Evolutionary conservation across 805 yeast genomes (phyloP), one percentile per base, ranked within the genome.

Genomic region (Ogataea ganodermae): DNA sequence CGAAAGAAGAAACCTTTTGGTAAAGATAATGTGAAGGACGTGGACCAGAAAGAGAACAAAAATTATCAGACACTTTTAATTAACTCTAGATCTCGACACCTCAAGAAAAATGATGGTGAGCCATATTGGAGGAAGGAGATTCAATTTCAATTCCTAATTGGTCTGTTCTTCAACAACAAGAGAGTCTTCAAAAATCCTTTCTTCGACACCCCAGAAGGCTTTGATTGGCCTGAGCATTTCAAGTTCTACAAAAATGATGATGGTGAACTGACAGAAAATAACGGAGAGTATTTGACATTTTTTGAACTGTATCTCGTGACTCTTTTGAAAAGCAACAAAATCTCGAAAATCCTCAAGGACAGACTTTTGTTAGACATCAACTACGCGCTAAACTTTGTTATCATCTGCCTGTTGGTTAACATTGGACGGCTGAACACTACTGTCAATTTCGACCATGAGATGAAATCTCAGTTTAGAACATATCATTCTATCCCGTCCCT

Each of bases 341-440:
- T 92, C 52, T 89, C 97, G 6, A 85, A 83, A 58, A 81, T 92
- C 3, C 73, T 92, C 44, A 80, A 89, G 50, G 97, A 90, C 53
- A 79, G 95, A 51, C 69, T 92, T 30, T 81, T 89, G 75, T 84
- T 89, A 28, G 73, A 68, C 49, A 61, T 67, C 21, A 60, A 62
- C 37, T 68, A 68, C 46, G 66, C 72, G 2, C 47, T 68, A 36
- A 67, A 67, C 41, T 68, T 68, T 48, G 58, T 64, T 8, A 61
- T 67, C 9, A 56, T 68, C 18, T 89, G 96, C 54, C 68, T 92
- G 31, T 72, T 92, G 50, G 97, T 92, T 14, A 92, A 92, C 62
- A 81, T 91, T 45, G 98, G 98, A 8, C 75, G 97, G 52, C 81
- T 92, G 82, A 92, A 92, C 70, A 92, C 99, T 2, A 92, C 98